Evolutionary conservation across 2,329 filamentous ascomycete species (phyloP).

Genomic region (Aureobasidium namibiae): DNA sequence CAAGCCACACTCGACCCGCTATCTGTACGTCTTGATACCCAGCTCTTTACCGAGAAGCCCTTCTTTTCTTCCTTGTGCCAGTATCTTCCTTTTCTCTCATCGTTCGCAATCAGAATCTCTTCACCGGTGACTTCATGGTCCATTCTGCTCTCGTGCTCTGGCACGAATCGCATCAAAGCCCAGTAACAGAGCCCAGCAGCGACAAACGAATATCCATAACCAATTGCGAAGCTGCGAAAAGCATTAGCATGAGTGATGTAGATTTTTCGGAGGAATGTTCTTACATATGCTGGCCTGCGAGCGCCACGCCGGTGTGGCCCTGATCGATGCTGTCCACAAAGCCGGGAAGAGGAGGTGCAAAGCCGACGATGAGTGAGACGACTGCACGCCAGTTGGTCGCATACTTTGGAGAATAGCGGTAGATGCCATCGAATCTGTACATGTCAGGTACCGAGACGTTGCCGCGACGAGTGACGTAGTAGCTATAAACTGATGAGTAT

Average conservation of each 20-base stretch:
- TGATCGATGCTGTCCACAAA: conserved; percentile 15
- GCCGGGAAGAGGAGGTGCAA: conserved; percentile 18
- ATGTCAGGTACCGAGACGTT: conserved; percentile 19
- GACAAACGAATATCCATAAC: background rate
- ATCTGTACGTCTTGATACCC: background rate
- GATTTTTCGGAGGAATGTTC: background rate
- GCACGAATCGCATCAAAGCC: background rate
- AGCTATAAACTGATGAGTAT: background rate
- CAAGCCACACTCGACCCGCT: background rate
- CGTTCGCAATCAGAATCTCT: background rate
- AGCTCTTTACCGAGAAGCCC: background rate
- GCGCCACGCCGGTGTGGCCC: background rate
- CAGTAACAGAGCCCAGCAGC: background rate
- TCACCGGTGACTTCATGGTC: background rate
- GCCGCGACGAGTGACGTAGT: conserved; percentile 20
- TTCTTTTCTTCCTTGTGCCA: background rate
- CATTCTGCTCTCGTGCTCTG: background rate
- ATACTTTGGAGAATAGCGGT: conserved; percentile 19
- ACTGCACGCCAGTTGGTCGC: conserved; percentile 21
- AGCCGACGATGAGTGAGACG: conserved; percentile 18
- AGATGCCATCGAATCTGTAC: conserved; percentile 20
- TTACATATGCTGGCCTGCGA: background rate
- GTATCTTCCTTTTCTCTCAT: background rate
- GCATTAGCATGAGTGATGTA: too few species aligned
- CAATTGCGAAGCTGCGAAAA: background rate